Evolutionary conservation across 257 asterid species (phyloP), one percentile per base, ranked within the genome.

Genomic region (Gardenia jasminoides): DNA sequence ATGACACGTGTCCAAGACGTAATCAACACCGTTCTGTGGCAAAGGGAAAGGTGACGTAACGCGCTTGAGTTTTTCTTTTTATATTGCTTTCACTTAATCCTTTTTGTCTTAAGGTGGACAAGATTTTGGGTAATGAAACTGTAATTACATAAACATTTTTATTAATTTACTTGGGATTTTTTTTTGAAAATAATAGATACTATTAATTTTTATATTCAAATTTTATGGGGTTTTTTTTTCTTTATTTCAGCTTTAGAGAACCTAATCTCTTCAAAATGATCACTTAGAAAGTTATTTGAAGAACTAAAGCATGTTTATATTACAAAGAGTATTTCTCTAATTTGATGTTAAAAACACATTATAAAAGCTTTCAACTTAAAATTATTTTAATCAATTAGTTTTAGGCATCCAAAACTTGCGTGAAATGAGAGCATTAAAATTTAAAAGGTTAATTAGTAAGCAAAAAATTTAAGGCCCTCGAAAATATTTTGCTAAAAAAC

Each of bases 1-100:
- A 4, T 54, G 76, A 36, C 70, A 74, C 83, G 81, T 75, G 78
- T 79, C 3, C n/a, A n/a, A n/a, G 84, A 81, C 80, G 87, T 61
- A 48, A 79, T 47, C 80, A 31, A 3, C 46, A 10, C 24, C 69
- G 54, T 48, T 76, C 36, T 54, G 62, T 17, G 77, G 41, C 11
- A 50, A 36, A 13, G 36, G 43, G 44, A 7, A 17, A 61, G 80
- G n/a, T 72, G 84, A 15, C 74, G 78, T 65, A 65, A 73, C 31
- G 17, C 24, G 9, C 17, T 79, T 50, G 9, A 28, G 0, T 67
- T 33, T 33, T 59, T 61, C 13, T 3, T 3, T 75, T 56, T 33
- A 10, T 24, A 24, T n/a, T 26, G 6, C 43, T 61, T 24, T 26
- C 31, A 62, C 36, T 62, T 62, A 12, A 33, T 26, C 19, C 39